Evolutionary conservation across 257 asterid species (phyloP).

Genomic region (Capsicum chinense): DNA sequence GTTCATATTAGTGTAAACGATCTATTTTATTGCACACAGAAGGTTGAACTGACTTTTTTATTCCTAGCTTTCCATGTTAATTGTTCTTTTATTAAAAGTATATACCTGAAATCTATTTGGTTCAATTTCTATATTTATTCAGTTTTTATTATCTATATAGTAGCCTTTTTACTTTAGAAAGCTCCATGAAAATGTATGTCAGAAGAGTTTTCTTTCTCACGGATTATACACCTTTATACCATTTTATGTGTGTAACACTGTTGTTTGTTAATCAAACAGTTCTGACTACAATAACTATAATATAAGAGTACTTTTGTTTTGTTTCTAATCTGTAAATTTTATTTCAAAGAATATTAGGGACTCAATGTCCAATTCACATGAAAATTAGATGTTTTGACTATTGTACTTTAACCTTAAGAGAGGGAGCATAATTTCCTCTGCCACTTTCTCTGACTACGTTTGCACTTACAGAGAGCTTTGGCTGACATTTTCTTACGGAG

Average conservation of each 20-base stretch:
- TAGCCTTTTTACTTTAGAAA: too few species aligned
- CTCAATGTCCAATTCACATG: not conserved
- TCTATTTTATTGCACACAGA: not conserved
- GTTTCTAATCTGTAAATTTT: not conserved
- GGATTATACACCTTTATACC: not conserved
- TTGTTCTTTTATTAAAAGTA: too few species aligned
- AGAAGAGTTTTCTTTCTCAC: not conserved
- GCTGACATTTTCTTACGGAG: constrained; percentile 77
- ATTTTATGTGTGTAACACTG: too few species aligned
- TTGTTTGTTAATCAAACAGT: too few species aligned
- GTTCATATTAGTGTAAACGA: constrained; percentile 63
- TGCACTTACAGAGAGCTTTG: constrained; percentile 71
- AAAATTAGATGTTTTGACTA: not conserved
- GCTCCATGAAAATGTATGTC: not conserved
- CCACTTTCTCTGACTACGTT: not conserved
- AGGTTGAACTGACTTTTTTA: not conserved
- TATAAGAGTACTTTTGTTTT: not conserved
- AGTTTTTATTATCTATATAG: not conserved
- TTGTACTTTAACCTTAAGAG: not conserved
- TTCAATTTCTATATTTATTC: not conserved
- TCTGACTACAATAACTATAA: too few species aligned
- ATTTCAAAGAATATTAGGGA: not conserved
- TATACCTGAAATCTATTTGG: not conserved
- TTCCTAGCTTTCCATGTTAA: not conserved
- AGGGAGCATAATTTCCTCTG: not conserved